Base-by-base conservation (phyloP, 169 alveolate genomes). In the Amoebophrya sp. region DNA sequence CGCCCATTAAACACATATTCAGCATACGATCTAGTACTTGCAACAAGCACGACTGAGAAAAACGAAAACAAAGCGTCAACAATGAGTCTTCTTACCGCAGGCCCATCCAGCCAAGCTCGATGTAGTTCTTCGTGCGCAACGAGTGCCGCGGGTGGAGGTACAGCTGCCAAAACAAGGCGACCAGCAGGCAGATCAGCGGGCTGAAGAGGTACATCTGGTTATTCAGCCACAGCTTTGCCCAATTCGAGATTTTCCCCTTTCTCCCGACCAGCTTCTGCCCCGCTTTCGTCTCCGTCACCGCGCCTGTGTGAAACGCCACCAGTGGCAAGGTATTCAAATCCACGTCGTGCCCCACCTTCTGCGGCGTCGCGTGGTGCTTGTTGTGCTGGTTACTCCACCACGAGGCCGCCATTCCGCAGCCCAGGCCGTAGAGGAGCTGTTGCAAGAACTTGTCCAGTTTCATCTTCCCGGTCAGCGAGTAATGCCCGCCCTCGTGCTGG, bases 291-390 rank as follows among this genome's bases (percentile, higher is more conserved):
- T 58, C 78, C 39, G 78, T 58, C 5, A 58, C 78, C 34, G 78
- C 78, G 5, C 78, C 91, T 69, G 23, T 58, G 70, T 89, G 39
- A 41, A 89, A 89, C n/a, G 91, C 91, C 18, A 89, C 91, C 26
- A 89, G 43, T 2, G 91, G 91, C 41, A 89, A 41, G 15, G 91
- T 89, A 29, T 89, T 40, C 20, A 89, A 18, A 40, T 89, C 91
- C 16, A 89, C 89, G 40, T 89, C 91, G 87, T 58, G n/a, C 2
- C 45, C 91, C 31, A 41, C 31, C 23, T 89, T 69, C 41, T 89
- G 91, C 38, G 91, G 91, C 0, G 91, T 70, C 31, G 91, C 91
- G 45, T 89, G 91, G 88, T 89, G 91, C 89, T 89, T 89, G 89
- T 50, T 89, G 67, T 89, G 91, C 88, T 39, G 42, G 88, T 50